phyloP scores from a whole-genome alignment of 2,329 filamentous ascomycete species.

The Calonectria hawksworthii region DNA sequence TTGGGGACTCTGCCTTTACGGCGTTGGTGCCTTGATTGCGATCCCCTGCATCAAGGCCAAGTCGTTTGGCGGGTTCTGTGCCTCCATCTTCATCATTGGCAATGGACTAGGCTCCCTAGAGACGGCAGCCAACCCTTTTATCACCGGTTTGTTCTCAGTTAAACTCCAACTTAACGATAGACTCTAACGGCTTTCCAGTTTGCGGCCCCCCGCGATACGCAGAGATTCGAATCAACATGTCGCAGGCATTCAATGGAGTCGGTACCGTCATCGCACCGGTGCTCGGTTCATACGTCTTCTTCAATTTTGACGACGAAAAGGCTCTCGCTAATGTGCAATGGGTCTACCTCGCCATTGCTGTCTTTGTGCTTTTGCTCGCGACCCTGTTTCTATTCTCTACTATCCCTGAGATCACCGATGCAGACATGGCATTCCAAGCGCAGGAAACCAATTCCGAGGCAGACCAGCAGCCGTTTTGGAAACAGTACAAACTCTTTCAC shows the following conservation, averaged over 20 bases:
- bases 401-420: constrained; percentile 78
- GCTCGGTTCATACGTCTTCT: constrained; percentile 81
- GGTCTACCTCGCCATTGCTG: constrained; percentile 81
- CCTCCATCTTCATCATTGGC: constrained; percentile 80
- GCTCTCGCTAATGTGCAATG: constrained; percentile 79
- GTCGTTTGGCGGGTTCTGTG: constrained; percentile 82
- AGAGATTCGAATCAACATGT: constrained; percentile 81
- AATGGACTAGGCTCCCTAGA: constrained; percentile 81
- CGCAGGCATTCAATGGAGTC: constrained; percentile 83
- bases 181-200: constrained; percentile 38
- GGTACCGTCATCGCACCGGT: constrained; percentile 81
- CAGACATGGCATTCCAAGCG: constrained; percentile 75
- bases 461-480: constrained; percentile 73
- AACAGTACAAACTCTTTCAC: constrained; percentile 83
- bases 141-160: constrained; percentile 60
- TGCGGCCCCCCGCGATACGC: constrained; percentile 77
- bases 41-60: constrained; percentile 70
- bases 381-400: constrained; percentile 75
- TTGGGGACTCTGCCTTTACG: constrained; percentile 76
- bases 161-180: fast-evolving
- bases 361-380: constrained; percentile 78
- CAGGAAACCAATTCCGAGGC: constrained; percentile 66
- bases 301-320: constrained; percentile 69
- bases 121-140: constrained; percentile 83
- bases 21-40: constrained; percentile 69